Conservation (phyloP, 306 rosid species). For the Fragaria nilgerrensis region DNA sequence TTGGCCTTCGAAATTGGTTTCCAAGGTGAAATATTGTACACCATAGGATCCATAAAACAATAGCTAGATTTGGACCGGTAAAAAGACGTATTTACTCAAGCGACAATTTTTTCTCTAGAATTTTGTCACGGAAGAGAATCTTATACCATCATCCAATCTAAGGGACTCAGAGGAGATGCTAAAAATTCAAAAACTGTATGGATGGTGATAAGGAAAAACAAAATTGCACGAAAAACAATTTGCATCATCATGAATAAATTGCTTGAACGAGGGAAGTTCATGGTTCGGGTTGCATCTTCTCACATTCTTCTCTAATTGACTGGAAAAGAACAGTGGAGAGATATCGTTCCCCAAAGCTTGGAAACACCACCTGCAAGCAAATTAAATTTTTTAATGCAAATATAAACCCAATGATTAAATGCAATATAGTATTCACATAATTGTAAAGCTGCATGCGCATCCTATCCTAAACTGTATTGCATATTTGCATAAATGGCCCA, state of each 20-base stretch:
- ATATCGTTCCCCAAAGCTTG: conserved; percentile 92
- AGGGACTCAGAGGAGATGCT: background rate
- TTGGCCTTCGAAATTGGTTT: too few relatives aligned
- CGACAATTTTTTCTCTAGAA: too few relatives aligned
- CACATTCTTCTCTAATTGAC: conserved; percentile 90
- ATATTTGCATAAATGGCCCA: background rate
- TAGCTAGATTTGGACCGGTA: too few relatives aligned
- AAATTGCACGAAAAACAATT: background rate
- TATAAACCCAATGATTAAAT: background rate
- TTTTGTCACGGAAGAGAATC: background rate
- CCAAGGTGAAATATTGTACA: too few relatives aligned
- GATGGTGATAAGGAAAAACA: background rate
- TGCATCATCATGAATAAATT: background rate
- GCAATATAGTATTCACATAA: background rate
- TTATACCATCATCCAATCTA: background rate
- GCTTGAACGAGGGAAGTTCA: conserved; percentile 30
- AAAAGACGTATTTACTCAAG: too few relatives aligned
- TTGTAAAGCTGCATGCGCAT: background rate
- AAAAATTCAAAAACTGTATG: background rate
- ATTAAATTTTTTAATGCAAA: conserved; percentile 4
- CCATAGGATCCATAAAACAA: too few relatives aligned
- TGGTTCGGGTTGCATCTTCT: conserved; percentile 87
- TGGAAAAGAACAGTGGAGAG: conserved; percentile 78
- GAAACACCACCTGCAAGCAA: conserved; percentile 69
- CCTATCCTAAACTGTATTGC: background rate